Percentiles rank a stretch among this genome's conserved stretches.
These are phyloP conservation scores for Fusarium chaquense DNA, from an alignment of 2,329 filamentous ascomycete genomes.

Conservation along the genomic window DNA sequence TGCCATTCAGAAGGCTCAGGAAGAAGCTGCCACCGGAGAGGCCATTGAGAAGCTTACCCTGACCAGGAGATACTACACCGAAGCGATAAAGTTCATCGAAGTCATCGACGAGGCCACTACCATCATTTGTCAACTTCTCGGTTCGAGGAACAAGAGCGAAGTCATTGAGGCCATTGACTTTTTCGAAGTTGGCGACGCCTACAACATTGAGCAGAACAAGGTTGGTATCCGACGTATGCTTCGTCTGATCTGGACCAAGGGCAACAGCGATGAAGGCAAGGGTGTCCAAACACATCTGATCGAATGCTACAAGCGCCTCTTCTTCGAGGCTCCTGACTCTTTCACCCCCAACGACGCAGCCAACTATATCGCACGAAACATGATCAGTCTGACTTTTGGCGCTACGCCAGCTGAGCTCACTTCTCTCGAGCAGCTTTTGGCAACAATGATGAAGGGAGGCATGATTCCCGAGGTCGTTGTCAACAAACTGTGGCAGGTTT, in stretches of 20 bases:
- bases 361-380: conserved; percentile 96
- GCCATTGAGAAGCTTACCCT: conserved; percentile 88
- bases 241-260: conserved; percentile 98
- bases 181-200: conserved; percentile 94
- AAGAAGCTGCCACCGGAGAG: conserved; percentile 90
- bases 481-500: conserved; percentile 96
- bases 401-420: conserved; percentile 95
- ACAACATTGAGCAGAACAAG: conserved; percentile 94
- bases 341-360: conserved; percentile 91
- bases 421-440: conserved; percentile 91
- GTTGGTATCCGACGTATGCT: conserved; percentile 95
- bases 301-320: conserved; percentile 94
- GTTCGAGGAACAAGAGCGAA: conserved; percentile 97
- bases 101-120: conserved; percentile 86
- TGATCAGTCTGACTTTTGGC: conserved; percentile 98
- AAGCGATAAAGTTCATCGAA: conserved; percentile 93
- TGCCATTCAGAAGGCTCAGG: conserved; percentile 81
- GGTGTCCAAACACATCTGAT: conserved; percentile 97
- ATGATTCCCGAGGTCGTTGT: conserved; percentile 88
- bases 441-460: conserved; percentile 97
- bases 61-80: conserved; percentile 90
- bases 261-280: conserved; percentile 98
- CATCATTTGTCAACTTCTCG: conserved; percentile 86
- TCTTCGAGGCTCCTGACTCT: conserved; percentile 92
- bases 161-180: conserved; percentile 99